Conservation (phyloP, 1,284 basidiomycete species). For the Stereum hirsutum region DNA sequence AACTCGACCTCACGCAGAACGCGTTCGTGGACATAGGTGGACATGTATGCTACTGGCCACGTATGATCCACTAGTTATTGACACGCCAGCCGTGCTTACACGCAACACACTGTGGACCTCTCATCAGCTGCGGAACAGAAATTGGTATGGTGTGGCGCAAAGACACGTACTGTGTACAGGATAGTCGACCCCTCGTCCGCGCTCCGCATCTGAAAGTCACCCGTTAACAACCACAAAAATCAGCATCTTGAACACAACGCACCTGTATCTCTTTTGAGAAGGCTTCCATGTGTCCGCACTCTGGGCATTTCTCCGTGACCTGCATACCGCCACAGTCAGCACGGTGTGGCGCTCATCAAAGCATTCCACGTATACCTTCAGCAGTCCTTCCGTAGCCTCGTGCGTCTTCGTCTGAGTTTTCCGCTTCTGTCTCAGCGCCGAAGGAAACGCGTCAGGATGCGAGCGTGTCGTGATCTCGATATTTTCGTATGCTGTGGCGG, state of each 20-base stretch:
- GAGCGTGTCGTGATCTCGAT: slow-evolving; percentile 86
- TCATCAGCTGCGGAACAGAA: not conserved
- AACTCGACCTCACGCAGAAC: too few species aligned
- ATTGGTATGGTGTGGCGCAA: slow-evolving; percentile 1
- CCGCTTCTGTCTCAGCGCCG: slow-evolving; percentile 77
- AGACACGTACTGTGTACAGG: slow-evolving; percentile 55
- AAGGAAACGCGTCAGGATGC: slow-evolving; percentile 92
- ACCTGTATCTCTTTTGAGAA: slow-evolving; percentile 76
- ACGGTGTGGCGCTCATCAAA: not conserved
- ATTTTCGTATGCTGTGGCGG: slow-evolving; percentile 86
- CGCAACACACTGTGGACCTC: slow-evolving; percentile 42
- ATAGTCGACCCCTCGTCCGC: slow-evolving; percentile 90
- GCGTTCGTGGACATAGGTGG: too few species aligned
- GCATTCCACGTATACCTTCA: slow-evolving; percentile 39
- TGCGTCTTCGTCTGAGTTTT: slow-evolving; percentile 86
- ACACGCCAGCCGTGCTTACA: slow-evolving; percentile 74
- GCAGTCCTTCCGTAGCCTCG: slow-evolving; percentile 66
- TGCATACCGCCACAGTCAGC: slow-evolving; percentile 21
- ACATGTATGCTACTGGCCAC: not conserved
- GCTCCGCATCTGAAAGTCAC: slow-evolving; percentile 61
- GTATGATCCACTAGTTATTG: slow-evolving; percentile 42
- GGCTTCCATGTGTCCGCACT: slow-evolving; percentile 78
- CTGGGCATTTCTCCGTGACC: slow-evolving; percentile 90
- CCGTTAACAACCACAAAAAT: slow-evolving; percentile 10
- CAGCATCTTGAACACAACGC: slow-evolving; percentile 12